Conservation (phyloP, 768 basidiomycete species). For the Tremella mesenterica region DNA sequence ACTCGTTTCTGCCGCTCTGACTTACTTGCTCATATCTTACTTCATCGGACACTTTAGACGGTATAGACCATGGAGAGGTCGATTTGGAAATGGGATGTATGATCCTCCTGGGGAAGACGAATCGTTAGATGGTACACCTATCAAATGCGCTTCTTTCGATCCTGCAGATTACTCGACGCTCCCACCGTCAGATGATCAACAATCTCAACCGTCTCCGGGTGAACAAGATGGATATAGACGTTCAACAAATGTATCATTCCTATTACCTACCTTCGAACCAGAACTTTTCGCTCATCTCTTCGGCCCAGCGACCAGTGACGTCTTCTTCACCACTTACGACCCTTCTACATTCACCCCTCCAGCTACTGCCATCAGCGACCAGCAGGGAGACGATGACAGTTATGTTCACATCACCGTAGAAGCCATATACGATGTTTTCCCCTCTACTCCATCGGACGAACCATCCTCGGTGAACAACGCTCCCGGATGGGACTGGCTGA, state of each 20-base stretch:
- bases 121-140: background rate
- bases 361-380: background rate
- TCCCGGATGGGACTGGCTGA: background rate
- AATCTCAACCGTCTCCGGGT: background rate
- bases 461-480: background rate
- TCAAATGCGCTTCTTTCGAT: background rate
- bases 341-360: background rate
- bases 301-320: background rate
- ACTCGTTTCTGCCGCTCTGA: background rate
- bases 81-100: background rate
- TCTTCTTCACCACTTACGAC: background rate
- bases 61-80: background rate
- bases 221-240: background rate
- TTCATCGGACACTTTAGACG: too few species aligned
- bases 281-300: background rate
- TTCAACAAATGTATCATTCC: background rate
- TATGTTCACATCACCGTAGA: background rate
- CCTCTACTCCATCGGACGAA: background rate
- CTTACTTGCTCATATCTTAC: background rate
- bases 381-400: background rate
- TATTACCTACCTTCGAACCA: background rate
- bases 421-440: background rate
- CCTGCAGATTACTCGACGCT: background rate
- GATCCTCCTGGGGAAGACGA: background rate
- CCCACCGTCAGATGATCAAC: background rate